Percentiles rank a stretch among this genome's conserved stretches.
phyloP scores from a whole-genome alignment of 768 basidiomycete species.

The Tricholoma sp. region DNA sequence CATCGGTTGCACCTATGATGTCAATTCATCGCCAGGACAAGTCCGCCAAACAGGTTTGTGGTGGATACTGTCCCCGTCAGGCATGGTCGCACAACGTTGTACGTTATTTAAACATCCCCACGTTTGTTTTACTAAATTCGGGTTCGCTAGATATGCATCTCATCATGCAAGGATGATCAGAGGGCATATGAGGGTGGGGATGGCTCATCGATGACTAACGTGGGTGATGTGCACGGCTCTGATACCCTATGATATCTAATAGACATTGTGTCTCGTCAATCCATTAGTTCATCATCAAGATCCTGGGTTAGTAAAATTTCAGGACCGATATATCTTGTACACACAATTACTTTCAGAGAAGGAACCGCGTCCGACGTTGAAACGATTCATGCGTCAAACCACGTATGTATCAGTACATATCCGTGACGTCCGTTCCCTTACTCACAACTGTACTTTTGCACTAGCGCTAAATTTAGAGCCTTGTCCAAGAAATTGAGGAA shows the following conservation, averaged over 20 bases:
- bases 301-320: not conserved
- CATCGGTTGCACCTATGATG: not conserved
- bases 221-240: not conserved
- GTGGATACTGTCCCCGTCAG: not conserved
- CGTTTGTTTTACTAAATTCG: not conserved
- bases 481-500: not conserved
- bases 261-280: not conserved
- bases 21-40: not conserved
- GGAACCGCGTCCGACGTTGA: not conserved
- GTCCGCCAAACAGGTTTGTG: not conserved
- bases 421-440: not conserved
- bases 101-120: too few relatives aligned
- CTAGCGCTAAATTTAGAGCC: not conserved
- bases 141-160: not conserved
- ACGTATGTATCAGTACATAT: not conserved
- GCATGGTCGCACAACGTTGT: not conserved
- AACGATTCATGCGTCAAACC: not conserved
- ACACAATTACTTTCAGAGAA: not conserved
- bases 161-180: slow-evolving; percentile 1
- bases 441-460: not conserved
- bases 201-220: not conserved
- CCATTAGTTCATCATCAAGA: not conserved
- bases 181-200: not conserved
- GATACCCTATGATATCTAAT: not conserved
- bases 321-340: not conserved